These are phyloP conservation scores for Macrophomina phaseolina DNA, from an alignment of 2,329 filamentous ascomycete species.

Conservation along the genomic window DNA sequence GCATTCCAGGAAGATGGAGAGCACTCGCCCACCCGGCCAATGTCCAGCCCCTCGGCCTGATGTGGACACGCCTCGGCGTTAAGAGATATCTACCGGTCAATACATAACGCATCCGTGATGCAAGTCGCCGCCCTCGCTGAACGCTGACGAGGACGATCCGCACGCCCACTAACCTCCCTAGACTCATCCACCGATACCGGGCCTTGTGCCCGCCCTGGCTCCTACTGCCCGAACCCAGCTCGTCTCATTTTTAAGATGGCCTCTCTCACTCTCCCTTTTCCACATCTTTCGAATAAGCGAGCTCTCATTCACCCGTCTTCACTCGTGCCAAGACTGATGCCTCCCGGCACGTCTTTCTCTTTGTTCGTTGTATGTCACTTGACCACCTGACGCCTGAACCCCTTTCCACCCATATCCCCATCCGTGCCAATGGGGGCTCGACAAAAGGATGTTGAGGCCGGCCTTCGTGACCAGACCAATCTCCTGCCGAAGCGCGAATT, in stretches of 20 bases:
- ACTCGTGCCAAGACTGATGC: conserved; percentile 4
- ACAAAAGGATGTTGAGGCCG: conserved; percentile 47
- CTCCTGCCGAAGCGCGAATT: conserved; percentile 59
- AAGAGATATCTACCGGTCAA: background rate
- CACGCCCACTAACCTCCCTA: conserved; percentile 1
- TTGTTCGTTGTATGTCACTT: background rate
- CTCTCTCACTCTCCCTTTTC: conserved; percentile 7
- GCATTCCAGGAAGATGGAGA: background rate
- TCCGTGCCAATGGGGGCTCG: conserved; percentile 7
- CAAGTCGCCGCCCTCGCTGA: background rate
- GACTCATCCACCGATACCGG: conserved; percentile 14
- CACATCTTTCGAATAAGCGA: conserved; percentile 3
- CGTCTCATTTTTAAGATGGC: conserved; percentile 2
- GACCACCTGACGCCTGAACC: background rate
- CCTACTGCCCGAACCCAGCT: conserved; percentile 1
- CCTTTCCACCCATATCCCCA: background rate
- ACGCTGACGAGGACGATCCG: conserved; percentile 10
- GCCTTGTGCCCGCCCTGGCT: conserved; percentile 6
- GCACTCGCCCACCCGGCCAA: background rate
- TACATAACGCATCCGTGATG: background rate
- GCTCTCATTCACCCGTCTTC: conserved; percentile 8
- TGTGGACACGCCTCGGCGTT: background rate
- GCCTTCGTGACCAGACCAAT: conserved; percentile 63
- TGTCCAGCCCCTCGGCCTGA: background rate
- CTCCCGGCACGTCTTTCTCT: background rate